Evolutionary conservation across 306 rosid species (phyloP), one percentile per base, ranked within the genome.

Genomic region (Lablab purpureus): DNA sequence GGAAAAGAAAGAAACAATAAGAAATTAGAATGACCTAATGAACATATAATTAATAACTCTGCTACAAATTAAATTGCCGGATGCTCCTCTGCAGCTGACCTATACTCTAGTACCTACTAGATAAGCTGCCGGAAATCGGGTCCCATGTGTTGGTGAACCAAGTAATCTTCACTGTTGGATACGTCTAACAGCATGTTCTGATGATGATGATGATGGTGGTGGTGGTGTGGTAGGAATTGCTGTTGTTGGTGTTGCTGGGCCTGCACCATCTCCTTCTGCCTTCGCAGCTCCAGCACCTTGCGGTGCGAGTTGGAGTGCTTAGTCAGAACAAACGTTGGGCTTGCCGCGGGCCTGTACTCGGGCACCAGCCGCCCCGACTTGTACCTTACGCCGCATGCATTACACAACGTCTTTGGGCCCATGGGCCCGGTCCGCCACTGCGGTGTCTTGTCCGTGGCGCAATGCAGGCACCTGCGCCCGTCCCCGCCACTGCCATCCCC

Each of bases 241-340:
- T 60, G 85, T 1, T 77, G 91, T 0, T 85, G 86, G 17, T 87
- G 86, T 0, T 74, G 87, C 1, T 88, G 92, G 5, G 74, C 12
- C 77, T 56, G 65, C 75, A 71, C 15, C 85, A 86, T 50, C 76
- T 95, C 99, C 84, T 91, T 95, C 84, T 95, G 98, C 1, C 98
- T 91, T 32, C 98, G 85, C 12, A 95, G 92, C 84, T 95, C 99
- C 81, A 93, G 27, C n/a, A 95, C 99, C 73, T 95, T 95, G 4
- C 98, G 89, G 85, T 96, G 99, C 2, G 99, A 96, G 84, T 96
- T 96, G 0, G 99, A 96, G 77, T 96, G 99, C 65, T 91, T 96
- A 1, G 98, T 96, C 79, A 91, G 85, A 78, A 93, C 81, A 6
- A 93, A 96, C 0, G 99, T 96, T 10, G 98, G 99, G 83, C 99